Base-by-base conservation (phyloP, 2,329 filamentous ascomycete genomes). In the Zarea fungicola region DNA sequence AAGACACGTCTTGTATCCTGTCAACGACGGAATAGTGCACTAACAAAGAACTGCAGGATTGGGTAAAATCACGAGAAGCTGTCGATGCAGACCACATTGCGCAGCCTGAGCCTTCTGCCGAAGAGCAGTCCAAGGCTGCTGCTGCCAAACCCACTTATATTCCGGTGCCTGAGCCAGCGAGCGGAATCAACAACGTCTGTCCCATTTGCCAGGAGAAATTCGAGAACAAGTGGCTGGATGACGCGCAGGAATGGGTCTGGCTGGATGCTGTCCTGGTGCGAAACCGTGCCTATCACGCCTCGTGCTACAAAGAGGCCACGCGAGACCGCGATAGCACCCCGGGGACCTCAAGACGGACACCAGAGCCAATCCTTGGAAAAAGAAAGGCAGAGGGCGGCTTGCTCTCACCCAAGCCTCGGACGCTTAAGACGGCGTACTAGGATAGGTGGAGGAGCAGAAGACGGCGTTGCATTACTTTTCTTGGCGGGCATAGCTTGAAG, bases 181-280 rank as follows among this genome's bases (percentile, higher is more conserved):
- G 81, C 22, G 76, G 87, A 22, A 80, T 85, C 51, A 91, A 89
- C 62, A 85, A 81, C 14, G 78, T 87, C 1, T 99, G 93, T 61
- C 89, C 90, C 2, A 95, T 99, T 58, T 97, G 93, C 65, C 91
- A 96, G 65, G 93, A 99, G 64, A 86, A 87, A 56, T 97, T 99
- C 59, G 87, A 95, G 69, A 89, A 87, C 56, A 86, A 87, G 55
- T 97, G 90, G 86, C 83, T 92, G 6, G 89, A 95, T 58, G 89
- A 95, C 54, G 87, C 87, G 16, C 90, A 97, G 66, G 92, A 99
- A 61, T 97, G 91, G 79, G 92, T 99, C 34, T 97, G 93, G 88
- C 85, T 89, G 65, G 92, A 99, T 65, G 88, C 92, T 1, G 76
- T 87, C 43, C 79, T 85, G 55, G 81, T 95, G 25, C 87, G 87